Evolutionary conservation across 2,329 filamentous ascomycete species (phyloP), one percentile per base, ranked within the genome.

Genomic region (Orbilia javanica): DNA sequence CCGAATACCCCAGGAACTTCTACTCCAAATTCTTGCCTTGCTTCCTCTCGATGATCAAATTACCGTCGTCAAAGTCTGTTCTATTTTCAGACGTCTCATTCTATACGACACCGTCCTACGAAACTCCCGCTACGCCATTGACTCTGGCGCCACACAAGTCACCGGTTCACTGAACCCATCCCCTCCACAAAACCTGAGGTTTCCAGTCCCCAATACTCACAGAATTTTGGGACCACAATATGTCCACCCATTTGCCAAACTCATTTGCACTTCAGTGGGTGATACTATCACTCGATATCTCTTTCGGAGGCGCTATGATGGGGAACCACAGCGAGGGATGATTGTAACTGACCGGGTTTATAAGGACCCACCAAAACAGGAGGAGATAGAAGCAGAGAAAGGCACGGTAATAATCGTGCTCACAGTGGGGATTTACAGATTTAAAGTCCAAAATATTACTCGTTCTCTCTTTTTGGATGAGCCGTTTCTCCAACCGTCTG

Each of bases 31-130:
- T 4, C 27, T 76, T 39, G 31, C 36, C 11, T 29, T 57, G 18
- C 72, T 76, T n/a, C 20, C 44, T 5, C 11, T 76, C 11, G 36
- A 69, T 18, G 72, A 76, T 27, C 72, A 76, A 39, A 57, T 76
- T 5, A 29, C 34, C 29, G 25, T 27, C 25, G 27, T 44, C 6
- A 44, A 60, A 53, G 46, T 44, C 18, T 70, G 55, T 27, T 48
- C 18, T 15, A 36, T 8, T n/a, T 60, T 67, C 11, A 18, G 22
- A 6, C 20, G 39, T 8, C 18, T 76, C n/a, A 31, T 76, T 34
- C 25, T 64, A 13, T 18, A 76, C 15, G 55, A 46, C 1, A 57
- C 34, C 15, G 8, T 39, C 10, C 13, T 76, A 27, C 55, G 64
- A 53, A 65, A 42, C 15, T 52, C 70, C 7, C 62, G 70, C 6